These are phyloP conservation scores for Xylaria acuta DNA, from an alignment of 495 filamentous ascomycete genomes.

Conservation along the genomic window DNA sequence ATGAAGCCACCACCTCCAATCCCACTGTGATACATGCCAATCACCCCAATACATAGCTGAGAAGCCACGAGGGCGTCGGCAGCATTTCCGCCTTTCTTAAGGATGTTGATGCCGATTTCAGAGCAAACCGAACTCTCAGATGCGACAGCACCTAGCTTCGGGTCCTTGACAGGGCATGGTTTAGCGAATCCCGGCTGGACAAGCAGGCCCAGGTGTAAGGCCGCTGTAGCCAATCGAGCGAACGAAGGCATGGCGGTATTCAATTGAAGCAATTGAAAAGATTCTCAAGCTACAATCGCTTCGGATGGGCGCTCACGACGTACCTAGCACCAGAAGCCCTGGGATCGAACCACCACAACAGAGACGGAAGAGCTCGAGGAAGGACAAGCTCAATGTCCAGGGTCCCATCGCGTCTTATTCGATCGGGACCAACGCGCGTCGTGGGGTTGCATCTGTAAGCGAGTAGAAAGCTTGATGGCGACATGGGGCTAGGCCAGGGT, in stretches of 20 bases:
- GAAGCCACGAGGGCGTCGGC: conserved; percentile 72
- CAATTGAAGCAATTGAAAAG: not conserved
- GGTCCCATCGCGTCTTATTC: conserved; percentile 19
- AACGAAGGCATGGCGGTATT: conserved; percentile 35
- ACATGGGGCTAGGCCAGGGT: conserved; percentile 15
- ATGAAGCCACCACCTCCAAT: conserved; percentile 86
- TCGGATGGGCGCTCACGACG: not conserved
- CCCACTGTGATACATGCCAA: conserved; percentile 79
- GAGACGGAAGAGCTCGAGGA: not conserved
- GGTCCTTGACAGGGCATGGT: conserved; percentile 19
- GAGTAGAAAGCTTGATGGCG: conserved; percentile 10
- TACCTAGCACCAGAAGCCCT: not conserved
- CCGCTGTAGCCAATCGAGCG: conserved; percentile 29
- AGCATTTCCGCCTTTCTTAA: conserved; percentile 70
- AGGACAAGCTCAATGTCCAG: not conserved
- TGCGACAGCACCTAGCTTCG: conserved; percentile 68
- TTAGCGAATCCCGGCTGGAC: conserved; percentile 22
- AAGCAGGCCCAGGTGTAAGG: conserved; percentile 31
- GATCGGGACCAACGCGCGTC: not conserved
- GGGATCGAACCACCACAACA: conserved; percentile 7
- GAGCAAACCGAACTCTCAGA: conserved; percentile 74
- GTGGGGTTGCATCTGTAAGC: conserved; percentile 6
- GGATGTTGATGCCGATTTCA: conserved; percentile 68
- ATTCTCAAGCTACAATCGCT: not conserved
- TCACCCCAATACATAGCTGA: conserved; percentile 64